Evolutionary conservation across 2,329 filamentous ascomycete genomes (phyloP).

Genomic region (Hypomyces perniciosus): DNA sequence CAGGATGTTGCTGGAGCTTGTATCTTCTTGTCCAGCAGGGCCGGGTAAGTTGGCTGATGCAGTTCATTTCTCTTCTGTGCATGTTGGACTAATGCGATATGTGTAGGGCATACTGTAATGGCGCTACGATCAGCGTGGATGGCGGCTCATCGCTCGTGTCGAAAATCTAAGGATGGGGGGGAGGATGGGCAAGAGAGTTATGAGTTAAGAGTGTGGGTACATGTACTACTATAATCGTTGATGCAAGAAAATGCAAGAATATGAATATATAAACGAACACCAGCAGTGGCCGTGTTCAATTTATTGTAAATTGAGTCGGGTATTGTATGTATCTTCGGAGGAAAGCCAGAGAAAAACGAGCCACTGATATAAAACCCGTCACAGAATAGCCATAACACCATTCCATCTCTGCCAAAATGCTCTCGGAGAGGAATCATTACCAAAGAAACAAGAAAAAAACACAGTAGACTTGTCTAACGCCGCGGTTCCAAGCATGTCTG

Average conservation of each 20-base stretch:
- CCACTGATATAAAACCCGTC: background rate
- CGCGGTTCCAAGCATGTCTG: background rate
- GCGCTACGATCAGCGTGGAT: slow-evolving; percentile 57
- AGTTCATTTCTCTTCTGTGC: slow-evolving; percentile 18
- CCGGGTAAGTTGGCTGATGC: slow-evolving; percentile 40
- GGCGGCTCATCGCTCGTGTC: slow-evolving; percentile 45
- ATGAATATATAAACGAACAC: no score
- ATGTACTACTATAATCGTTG: background rate
- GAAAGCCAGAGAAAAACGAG: background rate
- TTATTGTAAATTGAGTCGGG: background rate
- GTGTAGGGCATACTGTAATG: slow-evolving; percentile 52
- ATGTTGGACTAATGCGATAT: slow-evolving; percentile 33
- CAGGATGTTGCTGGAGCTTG: slow-evolving; percentile 67
- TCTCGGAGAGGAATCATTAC: background rate
- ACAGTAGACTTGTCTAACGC: background rate
- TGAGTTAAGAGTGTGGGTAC: background rate
- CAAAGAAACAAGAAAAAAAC: background rate
- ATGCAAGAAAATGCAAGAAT: no score
- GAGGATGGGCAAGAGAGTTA: background rate
- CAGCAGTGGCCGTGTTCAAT: background rate
- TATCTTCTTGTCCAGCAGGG: slow-evolving; percentile 61
- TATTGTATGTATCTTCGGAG: background rate
- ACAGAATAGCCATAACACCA: background rate
- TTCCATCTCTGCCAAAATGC: background rate
- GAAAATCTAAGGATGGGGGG: slow-evolving; percentile 36